phyloP scores from a whole-genome alignment of 169 alveolate genomes.

The Cryptosporidium xiaoi region DNA sequence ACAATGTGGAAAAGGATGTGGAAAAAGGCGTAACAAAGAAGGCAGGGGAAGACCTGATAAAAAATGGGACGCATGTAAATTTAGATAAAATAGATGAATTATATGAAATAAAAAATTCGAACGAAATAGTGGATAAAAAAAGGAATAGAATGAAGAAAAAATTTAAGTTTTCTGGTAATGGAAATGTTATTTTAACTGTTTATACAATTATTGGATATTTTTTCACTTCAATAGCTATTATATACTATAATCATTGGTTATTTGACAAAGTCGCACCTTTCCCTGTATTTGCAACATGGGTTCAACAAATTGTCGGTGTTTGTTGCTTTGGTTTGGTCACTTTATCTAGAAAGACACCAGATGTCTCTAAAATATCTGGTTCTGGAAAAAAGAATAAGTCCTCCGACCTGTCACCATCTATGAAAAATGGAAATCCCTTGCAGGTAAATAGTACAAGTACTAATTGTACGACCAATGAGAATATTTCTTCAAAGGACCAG shows the following conservation, averaged over 20 bases:
- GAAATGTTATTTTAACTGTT: conserved; percentile 40
- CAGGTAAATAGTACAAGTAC: conserved; percentile 11
- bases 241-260: conserved; percentile 66
- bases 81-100: conserved; percentile 4
- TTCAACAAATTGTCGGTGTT: conserved; percentile 67
- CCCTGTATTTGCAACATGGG: conserved; percentile 74
- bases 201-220: conserved; percentile 64
- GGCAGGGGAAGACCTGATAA: not conserved
- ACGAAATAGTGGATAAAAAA: not conserved
- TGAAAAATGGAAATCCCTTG: not conserved
- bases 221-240: conserved; percentile 66
- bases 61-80: not conserved
- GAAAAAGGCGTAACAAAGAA: not conserved
- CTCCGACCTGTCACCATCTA: not conserved
- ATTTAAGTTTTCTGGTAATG: conserved; percentile 25
- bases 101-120: not conserved
- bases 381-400: not conserved
- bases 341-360: conserved; percentile 48
- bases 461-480: conserved; percentile 54
- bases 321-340: conserved; percentile 51
- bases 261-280: conserved; percentile 70
- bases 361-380: conserved; percentile 10
- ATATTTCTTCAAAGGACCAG: conserved; percentile 10
- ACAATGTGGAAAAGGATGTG: conserved; percentile 12
- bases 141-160: conserved; percentile 1